These are phyloP conservation scores for Oenanthe sinensis DNA, from an alignment of 129 eudicot genomes.

Conservation along the genomic window DNA sequence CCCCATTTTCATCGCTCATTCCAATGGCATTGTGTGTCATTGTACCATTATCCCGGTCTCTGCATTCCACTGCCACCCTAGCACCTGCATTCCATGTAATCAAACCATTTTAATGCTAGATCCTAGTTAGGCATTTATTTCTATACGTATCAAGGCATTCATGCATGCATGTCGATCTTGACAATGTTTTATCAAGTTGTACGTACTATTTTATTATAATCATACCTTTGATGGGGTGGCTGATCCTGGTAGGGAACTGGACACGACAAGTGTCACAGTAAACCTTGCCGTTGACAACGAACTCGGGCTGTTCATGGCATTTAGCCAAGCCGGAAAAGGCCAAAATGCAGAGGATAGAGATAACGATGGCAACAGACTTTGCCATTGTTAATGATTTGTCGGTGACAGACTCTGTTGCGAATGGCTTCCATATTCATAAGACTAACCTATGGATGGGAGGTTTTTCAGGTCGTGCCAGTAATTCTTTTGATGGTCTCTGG, in stretches of 20 bases:
- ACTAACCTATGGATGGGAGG: not conserved
- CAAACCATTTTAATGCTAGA: not conserved
- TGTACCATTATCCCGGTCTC: conserved; percentile 4
- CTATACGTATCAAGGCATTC: not conserved
- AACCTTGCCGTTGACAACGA: conserved; percentile 17
- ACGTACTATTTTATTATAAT: not conserved
- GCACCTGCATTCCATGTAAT: conserved; percentile 19
- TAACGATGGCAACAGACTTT: conserved; percentile 18
- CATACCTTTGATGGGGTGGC: conserved; percentile 14
- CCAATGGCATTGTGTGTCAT: conserved; percentile 17
- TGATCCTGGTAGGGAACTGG: conserved; percentile 22
- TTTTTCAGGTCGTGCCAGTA: not conserved
- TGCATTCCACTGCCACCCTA: conserved; percentile 21
- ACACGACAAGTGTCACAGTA: conserved; percentile 35
- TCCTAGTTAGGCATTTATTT: not conserved
- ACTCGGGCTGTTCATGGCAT: not conserved
- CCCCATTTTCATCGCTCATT: conserved; percentile 7
- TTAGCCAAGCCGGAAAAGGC: conserved; percentile 21
- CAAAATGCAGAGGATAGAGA: conserved; percentile 24
- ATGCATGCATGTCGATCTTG: conserved; percentile 1
- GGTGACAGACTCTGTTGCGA: not conserved
- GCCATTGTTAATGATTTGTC: conserved; percentile 22
- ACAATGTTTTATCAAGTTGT: not conserved
- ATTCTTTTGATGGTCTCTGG: not conserved
- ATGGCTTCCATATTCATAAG: not conserved